Conservation (phyloP, 1,139 yeast genomes). For the Suhomyces choctaworum region DNA sequence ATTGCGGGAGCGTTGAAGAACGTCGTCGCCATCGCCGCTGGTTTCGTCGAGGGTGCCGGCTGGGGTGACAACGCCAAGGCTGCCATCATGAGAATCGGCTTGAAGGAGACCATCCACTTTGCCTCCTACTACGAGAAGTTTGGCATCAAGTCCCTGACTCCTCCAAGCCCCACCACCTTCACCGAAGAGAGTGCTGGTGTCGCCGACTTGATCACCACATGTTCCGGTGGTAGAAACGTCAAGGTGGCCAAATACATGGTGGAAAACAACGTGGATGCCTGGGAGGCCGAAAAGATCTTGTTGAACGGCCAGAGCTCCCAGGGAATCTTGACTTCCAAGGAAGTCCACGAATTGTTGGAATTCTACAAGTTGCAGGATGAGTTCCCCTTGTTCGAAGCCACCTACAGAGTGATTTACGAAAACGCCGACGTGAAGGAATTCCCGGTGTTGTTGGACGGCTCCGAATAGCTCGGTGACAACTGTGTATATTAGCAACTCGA, state of each 20-base stretch:
- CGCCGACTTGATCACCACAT: constrained; percentile 93
- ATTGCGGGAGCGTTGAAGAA: constrained; percentile 54
- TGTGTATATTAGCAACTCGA: constrained; percentile 10
- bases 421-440: constrained; percentile 62
- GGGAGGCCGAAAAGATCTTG: constrained; percentile 76
- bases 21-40: constrained; percentile 50
- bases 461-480: background rate
- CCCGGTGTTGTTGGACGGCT: constrained; percentile 57
- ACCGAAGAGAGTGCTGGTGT: constrained; percentile 95
- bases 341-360: constrained; percentile 80
- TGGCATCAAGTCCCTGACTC: constrained; percentile 66
- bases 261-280: constrained; percentile 65
- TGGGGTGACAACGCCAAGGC: constrained; percentile 57
- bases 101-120: constrained; percentile 47
- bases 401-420: constrained; percentile 78
- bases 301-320: constrained; percentile 94
- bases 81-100: constrained; percentile 51
- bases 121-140: constrained; percentile 57
- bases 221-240: constrained; percentile 95
- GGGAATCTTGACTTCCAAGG: constrained; percentile 85
- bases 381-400: constrained; percentile 86
- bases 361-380: constrained; percentile 61
- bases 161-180: constrained; percentile 72
- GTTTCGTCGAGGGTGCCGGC: constrained; percentile 50
- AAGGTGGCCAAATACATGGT: constrained; percentile 83